Evolutionary conservation across 164 flowering plant species (phyloP), one percentile per base, ranked within the genome.

Genomic region (Houttuynia cordata): DNA sequence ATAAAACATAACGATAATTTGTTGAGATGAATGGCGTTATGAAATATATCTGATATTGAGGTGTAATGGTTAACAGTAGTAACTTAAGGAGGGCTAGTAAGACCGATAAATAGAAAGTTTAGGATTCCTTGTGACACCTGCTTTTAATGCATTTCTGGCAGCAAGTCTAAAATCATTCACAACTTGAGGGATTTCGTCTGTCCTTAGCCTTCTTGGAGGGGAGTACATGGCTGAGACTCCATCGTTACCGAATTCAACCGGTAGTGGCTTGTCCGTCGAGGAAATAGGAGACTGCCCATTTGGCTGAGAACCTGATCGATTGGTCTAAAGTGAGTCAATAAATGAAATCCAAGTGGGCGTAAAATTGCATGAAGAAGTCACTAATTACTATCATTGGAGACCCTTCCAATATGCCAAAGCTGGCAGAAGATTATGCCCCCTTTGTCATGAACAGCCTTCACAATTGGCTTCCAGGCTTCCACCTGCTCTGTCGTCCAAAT

Each of bases 261-360:
- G 15, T 66, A 72, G 53, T 24, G 61, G 21, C 69, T 68, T 72
- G 64, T 61, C 64, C 1, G 72, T 65, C 51, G 54, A 53, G 30
- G 75, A 72, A 24, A 72, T 55, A 23, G 74, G 87, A 62, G 81
- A 78, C 69, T 76, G 81, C 10, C 87, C 84, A 65, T 81, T 79
- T 21, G 90, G 87, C 59, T 71, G 74, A 57, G 40, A 62, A 30
- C 58, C 71, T 68, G 62, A 8, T 30, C 6, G 37, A 45, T 8
- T 17, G n/a, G n/a, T n/a, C n/a, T n/a, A n/a, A n/a, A n/a, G n/a
- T n/a, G n/a, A n/a, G n/a, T n/a, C n/a, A n/a, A n/a, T n/a, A n/a
- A n/a, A n/a, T n/a, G n/a, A n/a, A n/a, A n/a, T n/a, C n/a, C n/a
- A n/a, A n/a, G n/a, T n/a, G n/a, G n/a, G n/a, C n/a, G n/a, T n/a